Evolutionary conservation across 805 yeast genomes (phyloP).

Genomic region (Hyphopichia homilentoma): DNA sequence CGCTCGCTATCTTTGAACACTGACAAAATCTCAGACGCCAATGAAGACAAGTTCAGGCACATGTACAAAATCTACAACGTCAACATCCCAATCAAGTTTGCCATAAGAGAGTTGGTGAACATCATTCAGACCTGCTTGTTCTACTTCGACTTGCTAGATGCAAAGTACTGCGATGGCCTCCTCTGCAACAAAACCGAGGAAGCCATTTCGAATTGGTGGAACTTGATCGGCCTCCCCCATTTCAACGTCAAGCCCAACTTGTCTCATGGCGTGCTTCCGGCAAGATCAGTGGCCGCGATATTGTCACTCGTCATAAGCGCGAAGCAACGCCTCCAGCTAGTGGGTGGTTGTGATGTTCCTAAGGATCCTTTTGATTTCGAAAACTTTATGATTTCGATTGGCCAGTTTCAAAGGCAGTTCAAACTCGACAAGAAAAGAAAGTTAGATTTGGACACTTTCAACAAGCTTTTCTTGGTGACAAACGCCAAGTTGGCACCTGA

Average conservation of each 20-base stretch:
- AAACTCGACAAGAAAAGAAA: slow-evolving; percentile 48
- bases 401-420: slow-evolving; percentile 73
- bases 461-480: slow-evolving; percentile 30
- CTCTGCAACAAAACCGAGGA: slow-evolving; percentile 72
- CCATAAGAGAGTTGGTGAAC: slow-evolving; percentile 70
- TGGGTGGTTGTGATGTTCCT: slow-evolving; percentile 50
- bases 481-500: slow-evolving; percentile 28
- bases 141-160: slow-evolving; percentile 71
- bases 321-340: slow-evolving; percentile 50
- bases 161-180: slow-evolving; percentile 76
- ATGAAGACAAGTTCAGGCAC: slow-evolving; percentile 76
- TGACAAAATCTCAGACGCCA: slow-evolving; percentile 66
- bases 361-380: slow-evolving; percentile 84
- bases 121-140: slow-evolving; percentile 71
- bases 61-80: slow-evolving; percentile 56
- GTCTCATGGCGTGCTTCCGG: slow-evolving; percentile 54
- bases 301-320: slow-evolving; percentile 73
- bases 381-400: slow-evolving; percentile 61
- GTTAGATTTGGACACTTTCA: slow-evolving; percentile 56
- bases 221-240: slow-evolving; percentile 55
- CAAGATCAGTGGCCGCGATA: slow-evolving; percentile 72
- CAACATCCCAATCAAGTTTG: slow-evolving; percentile 55
- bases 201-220: slow-evolving; percentile 83
- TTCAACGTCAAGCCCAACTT: slow-evolving; percentile 39
- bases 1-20: slow-evolving; percentile 71